phyloP scores from a whole-genome alignment of 2,329 filamentous ascomycete genomes.

The Paraconiothyrium sp. region DNA sequence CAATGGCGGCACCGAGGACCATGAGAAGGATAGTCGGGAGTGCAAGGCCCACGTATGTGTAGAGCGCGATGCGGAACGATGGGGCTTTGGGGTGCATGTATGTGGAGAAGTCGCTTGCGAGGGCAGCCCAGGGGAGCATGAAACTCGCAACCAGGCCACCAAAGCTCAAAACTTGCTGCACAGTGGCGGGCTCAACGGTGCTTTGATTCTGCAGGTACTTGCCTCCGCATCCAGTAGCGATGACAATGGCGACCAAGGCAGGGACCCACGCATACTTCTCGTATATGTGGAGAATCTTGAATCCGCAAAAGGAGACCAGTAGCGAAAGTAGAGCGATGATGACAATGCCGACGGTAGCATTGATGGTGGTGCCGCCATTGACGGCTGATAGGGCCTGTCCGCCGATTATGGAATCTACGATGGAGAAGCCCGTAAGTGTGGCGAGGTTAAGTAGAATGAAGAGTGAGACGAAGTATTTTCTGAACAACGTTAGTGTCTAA shows the following conservation, averaged over 20 bases:
- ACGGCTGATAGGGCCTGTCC: conserved; percentile 59
- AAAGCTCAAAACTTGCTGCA: conserved; percentile 63
- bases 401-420: conserved; percentile 69
- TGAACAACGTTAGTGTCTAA: conserved; percentile 13
- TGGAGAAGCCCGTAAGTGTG: conserved; percentile 70
- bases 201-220: conserved; percentile 61
- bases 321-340: conserved; percentile 67
- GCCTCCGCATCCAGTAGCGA: conserved; percentile 65
- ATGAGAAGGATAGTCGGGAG: conserved; percentile 68
- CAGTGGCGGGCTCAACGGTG: conserved; percentile 53
- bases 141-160: conserved; percentile 70
- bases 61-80: conserved; percentile 61
- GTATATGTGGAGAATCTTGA: conserved; percentile 63
- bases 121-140: conserved; percentile 69
- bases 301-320: conserved; percentile 71
- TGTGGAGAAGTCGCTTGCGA: conserved; percentile 69
- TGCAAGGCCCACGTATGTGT: conserved; percentile 66
- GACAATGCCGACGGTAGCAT: conserved; percentile 67
- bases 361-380: conserved; percentile 52
- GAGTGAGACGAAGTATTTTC: conserved; percentile 65
- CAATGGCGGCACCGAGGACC: conserved; percentile 71
- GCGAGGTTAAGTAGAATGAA: conserved; percentile 70
- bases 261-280: conserved; percentile 68
- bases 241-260: conserved; percentile 63
- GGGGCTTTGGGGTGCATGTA: conserved; percentile 68